Percentiles rank a stretch among this genome's conserved stretches.
phyloP scores from a whole-genome alignment of 768 basidiomycete genomes.

The Tricholoma sp. region DNA sequence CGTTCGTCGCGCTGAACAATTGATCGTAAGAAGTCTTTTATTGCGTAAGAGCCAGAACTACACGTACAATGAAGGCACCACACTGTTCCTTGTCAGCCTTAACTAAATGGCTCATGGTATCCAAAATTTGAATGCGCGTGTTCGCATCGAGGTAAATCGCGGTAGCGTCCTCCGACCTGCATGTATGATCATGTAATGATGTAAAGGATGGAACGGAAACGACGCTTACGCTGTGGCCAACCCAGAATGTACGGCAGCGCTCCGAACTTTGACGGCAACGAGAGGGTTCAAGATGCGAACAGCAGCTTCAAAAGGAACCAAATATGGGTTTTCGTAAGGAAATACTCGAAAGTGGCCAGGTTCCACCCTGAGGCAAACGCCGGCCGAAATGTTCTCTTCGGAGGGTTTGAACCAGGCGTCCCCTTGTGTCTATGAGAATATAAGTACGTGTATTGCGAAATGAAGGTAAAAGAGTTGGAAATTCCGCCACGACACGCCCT shows the following conservation, averaged over 20 bases:
- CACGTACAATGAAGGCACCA: constrained; percentile 76
- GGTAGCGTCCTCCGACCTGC: constrained; percentile 51
- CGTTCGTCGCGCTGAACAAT: constrained; percentile 67
- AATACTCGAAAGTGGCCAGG: constrained; percentile 72
- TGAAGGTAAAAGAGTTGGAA: neutral
- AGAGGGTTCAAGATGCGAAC: constrained; percentile 73
- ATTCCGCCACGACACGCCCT: neutral
- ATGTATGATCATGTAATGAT: constrained; percentile 4
- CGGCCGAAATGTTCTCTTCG: constrained; percentile 75
- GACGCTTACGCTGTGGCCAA: constrained; percentile 56
- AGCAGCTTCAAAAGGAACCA: constrained; percentile 80
- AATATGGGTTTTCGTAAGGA: constrained; percentile 78
- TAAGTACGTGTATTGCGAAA: constrained; percentile 3
- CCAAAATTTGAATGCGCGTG: constrained; percentile 84
- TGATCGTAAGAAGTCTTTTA: constrained; percentile 7
- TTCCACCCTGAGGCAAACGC: constrained; percentile 70
- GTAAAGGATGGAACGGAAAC: neutral
- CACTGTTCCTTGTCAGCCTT: constrained; percentile 89
- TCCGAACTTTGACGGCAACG: constrained; percentile 77
- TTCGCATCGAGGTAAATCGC: constrained; percentile 70
- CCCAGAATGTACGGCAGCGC: constrained; percentile 76
- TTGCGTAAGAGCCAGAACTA: neutral
- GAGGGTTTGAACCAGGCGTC: constrained; percentile 86
- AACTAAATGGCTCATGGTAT: constrained; percentile 60
- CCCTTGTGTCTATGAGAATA: constrained; percentile 55